Evolutionary conservation across 73 alveolate species (phyloP).

Genomic region (Stentor roeselii): DNA sequence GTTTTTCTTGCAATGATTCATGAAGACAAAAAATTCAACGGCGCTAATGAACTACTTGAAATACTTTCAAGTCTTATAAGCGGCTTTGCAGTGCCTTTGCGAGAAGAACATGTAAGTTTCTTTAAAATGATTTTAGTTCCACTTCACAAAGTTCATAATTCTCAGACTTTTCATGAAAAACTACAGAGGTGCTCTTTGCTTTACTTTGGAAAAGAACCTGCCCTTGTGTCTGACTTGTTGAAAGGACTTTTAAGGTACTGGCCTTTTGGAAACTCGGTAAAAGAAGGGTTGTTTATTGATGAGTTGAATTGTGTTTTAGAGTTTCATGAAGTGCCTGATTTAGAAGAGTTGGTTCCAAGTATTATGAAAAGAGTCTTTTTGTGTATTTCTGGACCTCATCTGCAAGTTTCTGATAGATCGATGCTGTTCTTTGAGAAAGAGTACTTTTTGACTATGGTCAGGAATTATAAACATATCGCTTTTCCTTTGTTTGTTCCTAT

Average conservation of each 20-base stretch:
- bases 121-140: not conserved
- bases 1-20: not conserved
- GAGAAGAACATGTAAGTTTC: conserved; percentile 26
- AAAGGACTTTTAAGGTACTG: conserved; percentile 17
- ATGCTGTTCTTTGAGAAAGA: not conserved
- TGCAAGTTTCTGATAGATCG: conserved; percentile 2
- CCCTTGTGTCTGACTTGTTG: not conserved
- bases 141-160: conserved; percentile 1
- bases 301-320: not conserved
- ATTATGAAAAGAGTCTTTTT: not conserved
- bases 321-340: not conserved
- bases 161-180: not conserved
- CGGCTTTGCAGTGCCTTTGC: conserved; percentile 26
- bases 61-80: not conserved
- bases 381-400: conserved; percentile 17
- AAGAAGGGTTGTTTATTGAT: conserved; percentile 15
- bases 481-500: conserved; percentile 18
- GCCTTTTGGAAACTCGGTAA: conserved; percentile 18
- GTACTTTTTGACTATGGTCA: not conserved
- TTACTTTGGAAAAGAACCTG: not conserved
- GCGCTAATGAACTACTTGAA: not conserved
- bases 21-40: conserved; percentile 8
- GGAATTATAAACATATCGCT: not conserved
- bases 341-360: not conserved
- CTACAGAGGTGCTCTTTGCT: not conserved